phyloP scores from a whole-genome alignment of 2,329 filamentous ascomycete genomes.

The Aureobasidium pullulans region DNA sequence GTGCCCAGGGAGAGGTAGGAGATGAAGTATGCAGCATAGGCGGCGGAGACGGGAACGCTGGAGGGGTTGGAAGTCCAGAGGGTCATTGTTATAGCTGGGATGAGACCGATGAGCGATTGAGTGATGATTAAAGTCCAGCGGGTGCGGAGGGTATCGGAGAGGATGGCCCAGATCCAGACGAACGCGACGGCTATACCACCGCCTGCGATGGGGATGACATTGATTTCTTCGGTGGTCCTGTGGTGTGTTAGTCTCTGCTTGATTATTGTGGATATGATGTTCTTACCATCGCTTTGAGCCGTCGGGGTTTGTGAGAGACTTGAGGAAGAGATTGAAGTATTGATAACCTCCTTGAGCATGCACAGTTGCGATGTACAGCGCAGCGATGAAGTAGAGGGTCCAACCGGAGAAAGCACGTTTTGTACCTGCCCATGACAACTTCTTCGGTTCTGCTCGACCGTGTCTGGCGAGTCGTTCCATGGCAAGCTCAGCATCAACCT shows the following conservation, averaged over 20 bases:
- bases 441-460: conserved; percentile 39
- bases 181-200: conserved; percentile 43
- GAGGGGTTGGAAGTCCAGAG: conserved; percentile 44
- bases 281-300: conserved; percentile 37
- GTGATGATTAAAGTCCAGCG: conserved; percentile 45
- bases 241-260: not conserved
- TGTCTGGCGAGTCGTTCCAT: conserved; percentile 38
- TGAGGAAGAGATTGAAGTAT: conserved; percentile 41
- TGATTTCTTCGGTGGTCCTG: conserved; percentile 32
- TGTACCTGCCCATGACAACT: conserved; percentile 37
- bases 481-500: conserved; percentile 35
- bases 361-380: conserved; percentile 40
- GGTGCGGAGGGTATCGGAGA: conserved; percentile 44
- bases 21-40: conserved; percentile 48
- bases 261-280: not conserved
- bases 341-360: conserved; percentile 41
- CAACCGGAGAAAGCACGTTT: conserved; percentile 39
- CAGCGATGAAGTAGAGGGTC: conserved; percentile 40
- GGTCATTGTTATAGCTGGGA: conserved; percentile 46
- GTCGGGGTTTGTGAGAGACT: conserved; percentile 34
- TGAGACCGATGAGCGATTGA: conserved; percentile 41
- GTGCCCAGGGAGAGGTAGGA: conserved; percentile 43
- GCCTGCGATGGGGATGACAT: conserved; percentile 43
- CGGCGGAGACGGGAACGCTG: conserved; percentile 37
- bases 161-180: conserved; percentile 48